phyloP scores from a whole-genome alignment of 768 basidiomycete genomes.

The Boletales sp. region DNA sequence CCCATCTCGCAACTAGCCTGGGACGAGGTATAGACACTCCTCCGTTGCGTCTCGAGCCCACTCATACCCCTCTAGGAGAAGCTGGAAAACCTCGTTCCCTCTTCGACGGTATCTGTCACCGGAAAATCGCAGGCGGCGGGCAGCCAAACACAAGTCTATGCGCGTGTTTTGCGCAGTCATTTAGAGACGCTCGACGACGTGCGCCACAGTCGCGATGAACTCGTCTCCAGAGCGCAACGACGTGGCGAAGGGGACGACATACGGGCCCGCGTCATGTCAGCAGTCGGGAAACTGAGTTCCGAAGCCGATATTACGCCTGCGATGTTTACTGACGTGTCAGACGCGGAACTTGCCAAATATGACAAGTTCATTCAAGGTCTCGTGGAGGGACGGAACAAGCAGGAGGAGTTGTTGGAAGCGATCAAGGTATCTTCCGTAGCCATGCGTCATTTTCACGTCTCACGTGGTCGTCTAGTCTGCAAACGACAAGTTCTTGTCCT shows the following conservation, averaged over 20 bases:
- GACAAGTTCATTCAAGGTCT: slow-evolving; percentile 68
- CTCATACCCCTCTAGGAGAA: slow-evolving; percentile 43
- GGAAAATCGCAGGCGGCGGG: slow-evolving; percentile 35
- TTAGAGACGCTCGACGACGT: slow-evolving; percentile 82
- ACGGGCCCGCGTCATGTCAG: slow-evolving; percentile 58
- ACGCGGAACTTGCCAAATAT: slow-evolving; percentile 78
- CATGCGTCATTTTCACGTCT: neutral
- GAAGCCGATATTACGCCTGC: slow-evolving; percentile 72
- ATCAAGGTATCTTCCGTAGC: slow-evolving; percentile 55
- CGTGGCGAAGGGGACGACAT: slow-evolving; percentile 73
- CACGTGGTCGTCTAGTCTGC: slow-evolving; percentile 38
- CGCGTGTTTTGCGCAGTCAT: slow-evolving; percentile 65
- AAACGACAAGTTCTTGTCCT: slow-evolving; percentile 74
- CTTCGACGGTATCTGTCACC: slow-evolving; percentile 45
- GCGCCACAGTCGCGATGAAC: slow-evolving; percentile 52
- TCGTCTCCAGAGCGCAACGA: slow-evolving; percentile 62
- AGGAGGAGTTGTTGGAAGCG: slow-evolving; percentile 59
- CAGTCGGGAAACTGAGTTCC: slow-evolving; percentile 62
- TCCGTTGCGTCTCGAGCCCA: neutral
- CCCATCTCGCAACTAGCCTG: slow-evolving; percentile 67
- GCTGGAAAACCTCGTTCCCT: slow-evolving; percentile 66
- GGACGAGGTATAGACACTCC: slow-evolving; percentile 46
- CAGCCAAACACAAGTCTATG: slow-evolving; percentile 55
- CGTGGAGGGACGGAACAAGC: slow-evolving; percentile 49
- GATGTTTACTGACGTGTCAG: slow-evolving; percentile 83